phyloP scores from a whole-genome alignment of 441 rosid species.

The Lepidium campestre region DNA sequence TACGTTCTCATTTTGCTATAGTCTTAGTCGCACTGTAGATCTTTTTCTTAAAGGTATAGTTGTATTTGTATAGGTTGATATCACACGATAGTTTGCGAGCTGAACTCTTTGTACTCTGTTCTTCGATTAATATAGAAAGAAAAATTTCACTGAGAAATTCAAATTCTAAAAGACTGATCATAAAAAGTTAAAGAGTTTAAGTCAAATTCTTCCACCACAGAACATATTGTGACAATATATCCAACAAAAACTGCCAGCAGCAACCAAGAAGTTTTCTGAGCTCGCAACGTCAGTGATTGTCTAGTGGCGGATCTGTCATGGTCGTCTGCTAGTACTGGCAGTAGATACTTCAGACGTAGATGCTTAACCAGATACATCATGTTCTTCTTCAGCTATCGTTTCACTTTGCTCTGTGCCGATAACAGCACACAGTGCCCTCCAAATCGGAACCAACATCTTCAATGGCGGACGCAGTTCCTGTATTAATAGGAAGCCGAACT shows the following conservation, averaged over 20 bases:
- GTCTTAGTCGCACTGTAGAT: not conserved
- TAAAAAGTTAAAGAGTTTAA: not conserved
- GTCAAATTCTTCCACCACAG: not conserved
- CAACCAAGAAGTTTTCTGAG: not conserved
- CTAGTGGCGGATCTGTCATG: not conserved
- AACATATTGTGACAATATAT: not conserved
- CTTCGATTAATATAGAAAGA: not conserved
- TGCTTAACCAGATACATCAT: not conserved
- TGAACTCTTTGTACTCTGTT: not conserved
- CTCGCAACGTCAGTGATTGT: not conserved
- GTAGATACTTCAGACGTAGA: not conserved
- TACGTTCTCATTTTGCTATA: not conserved
- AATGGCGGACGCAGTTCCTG: constrained; percentile 73
- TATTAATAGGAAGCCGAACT: not conserved
- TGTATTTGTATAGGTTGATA: constrained; percentile 6
- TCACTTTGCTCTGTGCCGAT: constrained; percentile 34
- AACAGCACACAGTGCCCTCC: constrained; percentile 73
- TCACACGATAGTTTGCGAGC: not conserved
- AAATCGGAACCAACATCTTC: constrained; percentile 77
- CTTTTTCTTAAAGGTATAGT: not conserved
- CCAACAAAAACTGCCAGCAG: not conserved
- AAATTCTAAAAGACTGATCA: not conserved
- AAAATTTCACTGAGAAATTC: not conserved
- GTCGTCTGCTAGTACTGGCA: not conserved
- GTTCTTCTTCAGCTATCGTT: constrained; percentile 10